Conservation (phyloP, 176 grass and related monocot genomes). For the Raddia distichophylla region DNA sequence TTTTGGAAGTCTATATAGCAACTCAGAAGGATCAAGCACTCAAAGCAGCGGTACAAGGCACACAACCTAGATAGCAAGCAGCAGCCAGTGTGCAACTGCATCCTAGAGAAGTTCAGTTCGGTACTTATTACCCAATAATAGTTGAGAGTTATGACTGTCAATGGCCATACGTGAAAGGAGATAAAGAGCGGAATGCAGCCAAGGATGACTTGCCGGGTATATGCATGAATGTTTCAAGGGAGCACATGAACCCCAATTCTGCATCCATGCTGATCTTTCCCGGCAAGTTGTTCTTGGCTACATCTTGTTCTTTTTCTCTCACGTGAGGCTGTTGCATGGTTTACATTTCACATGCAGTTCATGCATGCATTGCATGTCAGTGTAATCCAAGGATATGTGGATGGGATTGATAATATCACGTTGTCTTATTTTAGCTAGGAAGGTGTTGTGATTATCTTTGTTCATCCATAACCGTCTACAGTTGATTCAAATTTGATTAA, state of each 20-base stretch:
- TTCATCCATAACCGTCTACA: slow-evolving; percentile 4
- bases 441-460: neutral
- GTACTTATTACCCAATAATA: slow-evolving; percentile 14
- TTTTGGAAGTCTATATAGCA: slow-evolving; percentile 44
- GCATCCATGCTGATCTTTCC: slow-evolving; percentile 29
- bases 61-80: slow-evolving; percentile 18
- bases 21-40: slow-evolving; percentile 23
- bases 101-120: slow-evolving; percentile 18
- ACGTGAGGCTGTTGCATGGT: slow-evolving; percentile 50
- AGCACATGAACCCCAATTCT: slow-evolving; percentile 7
- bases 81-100: neutral
- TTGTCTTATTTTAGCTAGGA: neutral
- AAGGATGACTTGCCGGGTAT: slow-evolving; percentile 86
- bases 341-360: neutral
- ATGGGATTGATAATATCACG: neutral
- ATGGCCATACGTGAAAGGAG: slow-evolving; percentile 61
- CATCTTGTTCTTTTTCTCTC: slow-evolving; percentile 72
- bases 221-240: neutral
- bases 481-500: neutral
- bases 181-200: slow-evolving; percentile 70
- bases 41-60: slow-evolving; percentile 16
- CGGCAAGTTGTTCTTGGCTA: slow-evolving; percentile 90
- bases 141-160: slow-evolving; percentile 12
- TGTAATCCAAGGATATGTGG: neutral
- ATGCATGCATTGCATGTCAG: neutral